These are phyloP conservation scores for Cercospora sp. DNA, from an alignment of 2,329 filamentous ascomycete genomes.

Conservation along the genomic window DNA sequence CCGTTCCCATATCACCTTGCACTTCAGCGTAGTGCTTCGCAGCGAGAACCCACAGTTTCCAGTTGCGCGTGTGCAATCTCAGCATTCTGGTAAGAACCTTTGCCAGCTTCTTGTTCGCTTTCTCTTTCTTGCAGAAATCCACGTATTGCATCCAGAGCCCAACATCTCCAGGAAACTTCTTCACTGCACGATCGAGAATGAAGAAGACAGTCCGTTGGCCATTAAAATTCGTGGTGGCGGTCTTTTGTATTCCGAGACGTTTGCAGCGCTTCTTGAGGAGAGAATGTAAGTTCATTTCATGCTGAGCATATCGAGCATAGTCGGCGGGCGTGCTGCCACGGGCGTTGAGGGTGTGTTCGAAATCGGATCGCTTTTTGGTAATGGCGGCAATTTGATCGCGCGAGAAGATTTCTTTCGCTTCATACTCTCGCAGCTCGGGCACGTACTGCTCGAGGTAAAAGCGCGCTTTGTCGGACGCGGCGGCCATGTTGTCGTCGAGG, in stretches of 20 bases:
- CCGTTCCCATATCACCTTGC: conserved; percentile 83
- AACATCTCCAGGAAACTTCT: conserved; percentile 78
- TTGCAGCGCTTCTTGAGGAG: conserved; percentile 81
- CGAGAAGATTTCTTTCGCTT: conserved; percentile 86
- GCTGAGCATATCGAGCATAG: conserved; percentile 79
- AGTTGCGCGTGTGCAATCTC: conserved; percentile 80
- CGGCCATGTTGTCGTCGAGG: conserved; percentile 61
- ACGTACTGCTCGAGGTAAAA: conserved; percentile 93
- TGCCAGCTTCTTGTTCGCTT: conserved; percentile 61
- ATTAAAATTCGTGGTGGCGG: conserved; percentile 63
- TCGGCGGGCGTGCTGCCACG: conserved; percentile 74
- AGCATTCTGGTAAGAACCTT: conserved; percentile 68
- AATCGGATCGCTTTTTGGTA: conserved; percentile 85
- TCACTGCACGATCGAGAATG: conserved; percentile 82
- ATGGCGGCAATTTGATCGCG: conserved; percentile 89
- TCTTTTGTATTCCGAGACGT: conserved; percentile 73
- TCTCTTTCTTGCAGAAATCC: conserved; percentile 70
- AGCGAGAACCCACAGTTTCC: conserved; percentile 80
- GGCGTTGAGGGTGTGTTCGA: conserved; percentile 86
- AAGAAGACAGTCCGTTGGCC: conserved; percentile 83
- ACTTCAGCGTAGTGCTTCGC: conserved; percentile 76
- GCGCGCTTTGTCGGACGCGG: conserved; percentile 87
- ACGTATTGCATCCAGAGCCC: conserved; percentile 90
- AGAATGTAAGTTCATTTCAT: conserved; percentile 67
- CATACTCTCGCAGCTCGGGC: conserved; percentile 87